Conservation (phyloP, 2,329 filamentous ascomycete species). For the Orbilia brochopaga region DNA sequence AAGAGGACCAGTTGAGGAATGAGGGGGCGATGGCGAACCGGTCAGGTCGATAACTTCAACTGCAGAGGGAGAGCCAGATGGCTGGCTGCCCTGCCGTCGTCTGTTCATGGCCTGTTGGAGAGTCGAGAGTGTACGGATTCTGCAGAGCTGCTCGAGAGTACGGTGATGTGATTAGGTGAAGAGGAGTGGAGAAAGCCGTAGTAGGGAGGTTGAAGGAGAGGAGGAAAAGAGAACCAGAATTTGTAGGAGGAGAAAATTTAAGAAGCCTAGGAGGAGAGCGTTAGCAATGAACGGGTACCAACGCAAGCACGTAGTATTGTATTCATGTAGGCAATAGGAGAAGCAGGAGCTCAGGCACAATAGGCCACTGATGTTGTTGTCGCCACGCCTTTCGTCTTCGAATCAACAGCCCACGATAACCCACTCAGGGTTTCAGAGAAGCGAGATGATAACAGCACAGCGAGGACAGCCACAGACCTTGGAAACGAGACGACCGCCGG, state of each 20-base stretch:
- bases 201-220: slow-evolving; percentile 13
- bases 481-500: slow-evolving; percentile 6
- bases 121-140: slow-evolving; percentile 1
- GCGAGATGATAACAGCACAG: background rate
- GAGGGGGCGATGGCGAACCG: slow-evolving; percentile 30
- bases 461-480: slow-evolving; percentile 2
- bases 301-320: too few species aligned
- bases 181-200: slow-evolving; percentile 1
- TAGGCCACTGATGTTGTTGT: too few species aligned
- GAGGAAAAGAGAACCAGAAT: background rate
- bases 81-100: slow-evolving; percentile 21
- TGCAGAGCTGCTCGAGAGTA: too few species aligned
- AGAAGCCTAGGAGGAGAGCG: too few species aligned
- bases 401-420: too few species aligned
- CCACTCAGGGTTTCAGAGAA: too few species aligned
- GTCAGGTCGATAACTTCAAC: slow-evolving; percentile 43
- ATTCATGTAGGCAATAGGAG: too few species aligned
- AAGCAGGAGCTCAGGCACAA: too few species aligned
- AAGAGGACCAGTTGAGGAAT: slow-evolving; percentile 25
- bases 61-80: background rate
- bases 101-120: slow-evolving; percentile 20
- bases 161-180: background rate
- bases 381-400: too few species aligned
- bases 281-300: too few species aligned
- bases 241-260: too few species aligned